A percentile compares a stretch with the other conserved stretches of the same genome.
Conservation (phyloP, 2,329 filamentous ascomycete genomes). For the Aspergillus sp. region DNA sequence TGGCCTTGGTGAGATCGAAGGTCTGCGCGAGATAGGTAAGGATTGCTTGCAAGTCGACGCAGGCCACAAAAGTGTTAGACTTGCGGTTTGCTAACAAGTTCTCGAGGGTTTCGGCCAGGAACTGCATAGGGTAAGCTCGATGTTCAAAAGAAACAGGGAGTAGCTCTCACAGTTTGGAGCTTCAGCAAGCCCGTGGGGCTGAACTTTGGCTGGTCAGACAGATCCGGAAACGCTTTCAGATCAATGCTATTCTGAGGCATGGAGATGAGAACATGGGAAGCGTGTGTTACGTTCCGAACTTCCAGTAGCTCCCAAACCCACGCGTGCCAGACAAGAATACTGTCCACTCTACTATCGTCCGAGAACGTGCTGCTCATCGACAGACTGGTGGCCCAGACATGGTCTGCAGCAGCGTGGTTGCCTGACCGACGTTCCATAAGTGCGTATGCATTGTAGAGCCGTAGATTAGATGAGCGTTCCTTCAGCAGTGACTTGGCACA, state of each 20-base stretch:
- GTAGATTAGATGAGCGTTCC: slow-evolving; percentile 59
- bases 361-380: slow-evolving; percentile 50
- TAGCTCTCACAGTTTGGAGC: slow-evolving; percentile 36
- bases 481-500: slow-evolving; percentile 73
- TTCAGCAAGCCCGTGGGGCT: slow-evolving; percentile 38
- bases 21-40: slow-evolving; percentile 62
- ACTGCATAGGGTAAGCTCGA: slow-evolving; percentile 53
- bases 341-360: slow-evolving; percentile 34
- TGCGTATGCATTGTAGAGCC: slow-evolving; percentile 77
- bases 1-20: slow-evolving; percentile 31
- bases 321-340: slow-evolving; percentile 55
- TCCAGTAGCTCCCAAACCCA: slow-evolving; percentile 69
- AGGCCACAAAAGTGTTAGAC: slow-evolving; percentile 50
- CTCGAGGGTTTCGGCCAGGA: slow-evolving; percentile 55
- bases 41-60: slow-evolving; percentile 63
- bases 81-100: slow-evolving; percentile 55
- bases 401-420: slow-evolving; percentile 58
- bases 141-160: background rate
- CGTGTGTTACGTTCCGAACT: slow-evolving; percentile 32
- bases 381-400: slow-evolving; percentile 68
- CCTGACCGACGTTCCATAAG: slow-evolving; percentile 64
- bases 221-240: slow-evolving; percentile 26
- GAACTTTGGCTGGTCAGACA: slow-evolving; percentile 16
- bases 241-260: slow-evolving; percentile 38
- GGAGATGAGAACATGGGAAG: slow-evolving; percentile 39